These are phyloP conservation scores for Aureobasidium musti DNA, from an alignment of 2,329 filamentous ascomycete genomes.

Conservation along the genomic window DNA sequence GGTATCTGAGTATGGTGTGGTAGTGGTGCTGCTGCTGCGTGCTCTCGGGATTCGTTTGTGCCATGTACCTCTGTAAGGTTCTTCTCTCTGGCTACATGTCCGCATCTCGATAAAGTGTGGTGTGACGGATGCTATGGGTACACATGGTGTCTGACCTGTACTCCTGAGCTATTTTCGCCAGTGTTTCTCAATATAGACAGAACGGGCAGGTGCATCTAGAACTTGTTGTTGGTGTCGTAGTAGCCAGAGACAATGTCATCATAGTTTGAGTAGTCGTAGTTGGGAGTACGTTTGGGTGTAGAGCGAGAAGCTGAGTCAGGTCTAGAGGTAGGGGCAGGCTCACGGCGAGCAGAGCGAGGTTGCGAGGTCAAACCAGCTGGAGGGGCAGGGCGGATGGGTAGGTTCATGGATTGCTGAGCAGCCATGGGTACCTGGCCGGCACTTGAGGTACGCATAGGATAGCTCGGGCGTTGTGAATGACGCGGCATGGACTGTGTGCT, in stretches of 20 bases:
- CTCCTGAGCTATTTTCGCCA: neutral
- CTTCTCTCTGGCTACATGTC: neutral
- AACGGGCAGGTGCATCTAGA: neutral
- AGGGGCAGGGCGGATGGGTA: conserved; percentile 51
- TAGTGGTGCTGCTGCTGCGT: neutral
- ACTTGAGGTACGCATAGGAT: conserved; percentile 49
- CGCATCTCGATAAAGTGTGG: neutral
- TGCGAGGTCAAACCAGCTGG: neutral
- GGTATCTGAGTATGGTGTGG: conserved; percentile 2
- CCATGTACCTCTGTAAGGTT: neutral
- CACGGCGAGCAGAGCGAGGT: conserved; percentile 13
- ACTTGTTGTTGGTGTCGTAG: conserved; percentile 27
- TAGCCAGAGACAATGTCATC: conserved; percentile 24
- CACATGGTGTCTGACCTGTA: neutral
- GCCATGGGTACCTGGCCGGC: conserved; percentile 37
- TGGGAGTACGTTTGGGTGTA: neutral
- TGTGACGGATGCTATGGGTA: neutral
- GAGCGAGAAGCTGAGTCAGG: conserved; percentile 16
- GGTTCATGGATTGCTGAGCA: conserved; percentile 42
- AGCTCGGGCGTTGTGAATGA: conserved; percentile 43
- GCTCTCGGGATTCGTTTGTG: neutral
- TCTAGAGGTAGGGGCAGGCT: neutral
- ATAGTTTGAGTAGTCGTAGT: conserved; percentile 18
- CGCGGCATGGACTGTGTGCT: conserved; percentile 37
- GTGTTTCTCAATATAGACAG: neutral